Base-by-base conservation (phyloP, 352 stramenopile genomes). In the Hyaloperonospora brassicae region DNA sequence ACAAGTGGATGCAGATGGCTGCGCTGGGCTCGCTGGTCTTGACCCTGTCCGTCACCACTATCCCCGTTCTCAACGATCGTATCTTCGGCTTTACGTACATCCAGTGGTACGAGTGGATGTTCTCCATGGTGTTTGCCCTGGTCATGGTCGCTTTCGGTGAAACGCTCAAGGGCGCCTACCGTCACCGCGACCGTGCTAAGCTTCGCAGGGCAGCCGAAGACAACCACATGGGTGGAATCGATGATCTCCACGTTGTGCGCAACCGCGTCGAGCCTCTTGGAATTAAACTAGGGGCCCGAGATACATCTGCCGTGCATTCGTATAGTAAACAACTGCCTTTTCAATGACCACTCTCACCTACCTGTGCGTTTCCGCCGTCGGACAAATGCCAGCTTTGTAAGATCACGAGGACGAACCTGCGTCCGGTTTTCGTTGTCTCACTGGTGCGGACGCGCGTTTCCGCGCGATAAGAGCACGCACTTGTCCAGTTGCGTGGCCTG, bases 1-100 rank as follows among this genome's bases (percentile, higher is more conserved):
- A 88, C 67, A 88, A 88, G 72, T 88, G 72, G 72, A 86, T 88
- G 76, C 74, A 86, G 49, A 79, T 76, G 61, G 78, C 78, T 22
- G 75, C 78, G 30, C 52, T 86, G 12, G 78, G 76, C 13, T 86
- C 73, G 7, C 40, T 88, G 7, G 57, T 64, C 1, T 46, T 88
- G 38, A 88, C 78, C n/a, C 23, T 87, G 0, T 81, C 65, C 2
- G 73, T 88, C 52, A 88, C 76, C 1, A 86, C 83, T 47, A 84
- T 88, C 50, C 76, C 76, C 13, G 62, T 86, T 30, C 55, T 88
- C 43, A 81, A 66, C 45, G 73, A 84, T 39, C 72, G 86, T 44
- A 52, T 88, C 21, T 88, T 88, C 41, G 78, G 78, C 30, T 88
- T 88, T 49, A 64, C 72, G 2, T 51, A 77, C 55, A 79, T 88